These are phyloP conservation scores for Fusarium xyrophilum DNA, from an alignment of 2,329 filamentous ascomycete genomes.

Conservation along the genomic window DNA sequence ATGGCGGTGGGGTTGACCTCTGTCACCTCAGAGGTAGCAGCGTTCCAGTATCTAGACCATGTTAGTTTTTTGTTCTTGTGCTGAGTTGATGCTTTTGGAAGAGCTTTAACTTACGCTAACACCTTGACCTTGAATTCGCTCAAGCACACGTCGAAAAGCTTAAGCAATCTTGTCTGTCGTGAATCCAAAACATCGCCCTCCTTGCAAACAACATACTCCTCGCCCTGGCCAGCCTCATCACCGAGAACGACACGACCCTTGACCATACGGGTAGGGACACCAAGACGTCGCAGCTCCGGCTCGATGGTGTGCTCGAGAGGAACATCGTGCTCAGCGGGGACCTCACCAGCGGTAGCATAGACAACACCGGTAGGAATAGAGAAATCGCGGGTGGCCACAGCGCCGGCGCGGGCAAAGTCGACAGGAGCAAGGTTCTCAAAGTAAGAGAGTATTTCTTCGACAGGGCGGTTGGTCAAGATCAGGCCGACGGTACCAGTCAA, in stretches of 20 bases:
- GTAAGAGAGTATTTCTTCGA: slow-evolving; percentile 71
- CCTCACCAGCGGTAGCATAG: slow-evolving; percentile 79
- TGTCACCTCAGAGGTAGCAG: slow-evolving; percentile 65
- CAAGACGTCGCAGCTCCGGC: slow-evolving; percentile 86
- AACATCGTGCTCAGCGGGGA: slow-evolving; percentile 81
- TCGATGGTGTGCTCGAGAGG: slow-evolving; percentile 88
- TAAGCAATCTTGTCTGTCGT: slow-evolving; percentile 89
- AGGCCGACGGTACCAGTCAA: slow-evolving; percentile 86
- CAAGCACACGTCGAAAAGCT: slow-evolving; percentile 89
- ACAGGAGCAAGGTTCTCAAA: slow-evolving; percentile 75
- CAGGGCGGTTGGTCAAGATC: slow-evolving; percentile 83
- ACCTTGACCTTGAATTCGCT: slow-evolving; percentile 88
- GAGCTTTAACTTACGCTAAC: slow-evolving; percentile 64
- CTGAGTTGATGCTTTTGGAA: neutral
- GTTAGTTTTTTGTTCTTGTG: slow-evolving; percentile 12
- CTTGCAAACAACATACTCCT: slow-evolving; percentile 79
- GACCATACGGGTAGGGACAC: slow-evolving; percentile 86
- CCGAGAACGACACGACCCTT: slow-evolving; percentile 85
- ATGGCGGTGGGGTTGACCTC: slow-evolving; percentile 55
- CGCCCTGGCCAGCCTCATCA: slow-evolving; percentile 59
- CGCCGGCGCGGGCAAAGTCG: slow-evolving; percentile 92
- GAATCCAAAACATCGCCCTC: slow-evolving; percentile 87
- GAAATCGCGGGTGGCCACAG: slow-evolving; percentile 75
- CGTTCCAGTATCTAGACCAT: slow-evolving; percentile 63
- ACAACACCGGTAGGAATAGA: slow-evolving; percentile 84